phyloP scores from a whole-genome alignment of 257 asterid species.

The Primulina eburnea region DNA sequence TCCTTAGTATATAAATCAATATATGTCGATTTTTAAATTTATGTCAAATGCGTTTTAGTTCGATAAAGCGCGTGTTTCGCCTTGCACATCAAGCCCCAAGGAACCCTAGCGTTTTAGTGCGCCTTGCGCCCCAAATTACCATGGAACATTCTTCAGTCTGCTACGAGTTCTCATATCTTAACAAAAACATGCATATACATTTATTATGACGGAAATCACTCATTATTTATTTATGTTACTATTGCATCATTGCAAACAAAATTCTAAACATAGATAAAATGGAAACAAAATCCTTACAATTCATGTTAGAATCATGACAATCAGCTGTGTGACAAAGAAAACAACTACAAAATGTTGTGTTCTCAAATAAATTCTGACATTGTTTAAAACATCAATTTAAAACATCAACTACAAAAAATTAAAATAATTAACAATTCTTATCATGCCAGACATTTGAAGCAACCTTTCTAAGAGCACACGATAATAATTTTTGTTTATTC shows the following conservation, averaged over 20 bases:
- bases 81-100: no score
- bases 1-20: no score
- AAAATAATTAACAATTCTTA: background rate
- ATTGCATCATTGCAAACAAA: no score
- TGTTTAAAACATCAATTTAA: background rate
- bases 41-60: no score
- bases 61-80: no score
- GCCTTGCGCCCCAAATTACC: no score
- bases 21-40: no score
- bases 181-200: background rate
- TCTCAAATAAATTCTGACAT: background rate
- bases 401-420: no score
- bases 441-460: background rate
- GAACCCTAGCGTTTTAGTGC: no score
- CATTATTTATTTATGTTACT: no score
- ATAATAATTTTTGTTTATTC: background rate
- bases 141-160: background rate
- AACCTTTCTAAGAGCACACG: background rate
- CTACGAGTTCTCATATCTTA: no score
- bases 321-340: background rate
- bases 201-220: background rate
- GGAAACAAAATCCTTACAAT: background rate
- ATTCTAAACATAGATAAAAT: background rate
- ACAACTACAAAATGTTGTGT: background rate
- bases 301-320: background rate